Conservation (phyloP, 2,329 filamentous ascomycete genomes). For the Tolypocladium capitatum region DNA sequence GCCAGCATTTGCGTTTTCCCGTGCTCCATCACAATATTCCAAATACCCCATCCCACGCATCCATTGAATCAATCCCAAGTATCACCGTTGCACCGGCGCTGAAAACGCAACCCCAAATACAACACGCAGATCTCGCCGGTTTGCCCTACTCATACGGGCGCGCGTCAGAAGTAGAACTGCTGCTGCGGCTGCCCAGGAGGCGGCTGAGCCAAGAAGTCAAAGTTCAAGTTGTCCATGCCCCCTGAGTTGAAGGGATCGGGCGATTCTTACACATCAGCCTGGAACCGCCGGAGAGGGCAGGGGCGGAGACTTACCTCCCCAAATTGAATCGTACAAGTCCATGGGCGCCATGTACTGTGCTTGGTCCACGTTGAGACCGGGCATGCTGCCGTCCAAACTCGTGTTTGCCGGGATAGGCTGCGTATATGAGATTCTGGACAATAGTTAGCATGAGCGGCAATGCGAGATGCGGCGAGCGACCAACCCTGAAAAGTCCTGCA, state of each 20-base stretch:
- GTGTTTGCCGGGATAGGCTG: constrained; percentile 22
- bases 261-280: constrained; percentile 29
- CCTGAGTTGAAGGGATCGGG: constrained; percentile 44
- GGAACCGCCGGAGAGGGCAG: background rate
- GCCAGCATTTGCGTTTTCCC: constrained; percentile 3
- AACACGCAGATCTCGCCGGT: background rate
- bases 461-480: background rate
- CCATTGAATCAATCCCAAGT: background rate
- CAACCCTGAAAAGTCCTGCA: constrained; percentile 32
- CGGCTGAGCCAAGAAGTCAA: constrained; percentile 46
- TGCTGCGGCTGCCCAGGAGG: constrained; percentile 45
- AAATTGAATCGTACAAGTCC: constrained; percentile 56
- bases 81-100: background rate
- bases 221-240: constrained; percentile 41
- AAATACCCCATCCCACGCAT: background rate
- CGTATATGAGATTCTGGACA: constrained; percentile 21
- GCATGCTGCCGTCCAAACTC: constrained; percentile 31
- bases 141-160: background rate
- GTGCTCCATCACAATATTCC: too few relatives aligned
- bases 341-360: constrained; percentile 50
- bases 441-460: constrained; percentile 4
- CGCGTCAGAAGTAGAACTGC: constrained; percentile 42
- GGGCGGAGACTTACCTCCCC: constrained; percentile 40
- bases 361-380: constrained; percentile 40
- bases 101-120: background rate